A percentile compares a stretch with the other conserved stretches of the same genome.
phyloP scores from a whole-genome alignment of 2,329 filamentous ascomycete genomes.

The Hyphodiscus sp. region DNA sequence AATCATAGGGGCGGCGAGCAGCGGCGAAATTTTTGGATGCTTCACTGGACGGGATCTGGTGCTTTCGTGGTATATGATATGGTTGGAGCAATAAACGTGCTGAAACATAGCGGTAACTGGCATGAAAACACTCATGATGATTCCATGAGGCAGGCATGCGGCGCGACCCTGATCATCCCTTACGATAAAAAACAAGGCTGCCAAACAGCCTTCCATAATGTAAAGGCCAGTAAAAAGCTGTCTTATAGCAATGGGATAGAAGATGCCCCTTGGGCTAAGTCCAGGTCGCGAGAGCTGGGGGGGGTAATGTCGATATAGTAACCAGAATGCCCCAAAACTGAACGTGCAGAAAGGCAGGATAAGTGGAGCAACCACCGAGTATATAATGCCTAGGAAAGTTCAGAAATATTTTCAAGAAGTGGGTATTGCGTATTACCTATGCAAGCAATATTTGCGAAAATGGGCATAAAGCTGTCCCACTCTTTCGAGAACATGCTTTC shows the following conservation, averaged over 20 bases:
- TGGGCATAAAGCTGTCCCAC: conserved; percentile 11
- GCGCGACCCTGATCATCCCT: conserved; percentile 4
- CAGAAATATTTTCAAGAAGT: not conserved
- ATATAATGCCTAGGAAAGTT: conserved; percentile 15
- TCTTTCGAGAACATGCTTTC: not conserved
- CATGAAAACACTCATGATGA: conserved; percentile 12
- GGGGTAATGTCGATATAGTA: conserved; percentile 11
- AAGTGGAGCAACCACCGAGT: conserved; percentile 18
- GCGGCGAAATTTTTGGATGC: no score
- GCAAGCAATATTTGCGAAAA: conserved; percentile 14
- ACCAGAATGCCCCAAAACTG: conserved; percentile 14
- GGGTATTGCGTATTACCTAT: no score
- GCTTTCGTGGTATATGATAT: no score
- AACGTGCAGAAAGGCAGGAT: conserved; percentile 14
- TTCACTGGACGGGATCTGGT: no score
- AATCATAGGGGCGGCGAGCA: no score
- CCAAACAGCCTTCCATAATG: conserved; percentile 20
- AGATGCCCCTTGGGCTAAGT: conserved; percentile 50
- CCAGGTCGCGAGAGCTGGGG: conserved; percentile 10
- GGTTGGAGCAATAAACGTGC: no score
- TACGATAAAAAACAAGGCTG: conserved; percentile 20
- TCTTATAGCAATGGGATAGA: conserved; percentile 17
- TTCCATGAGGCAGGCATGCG: conserved; percentile 10
- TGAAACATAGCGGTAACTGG: conserved; percentile 13
- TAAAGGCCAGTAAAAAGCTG: conserved; percentile 22